A percentile compares a stretch with the other conserved stretches of the same genome.
Conservation (phyloP, 1,284 basidiomycete genomes). For the Leccinum pallidistipes region DNA sequence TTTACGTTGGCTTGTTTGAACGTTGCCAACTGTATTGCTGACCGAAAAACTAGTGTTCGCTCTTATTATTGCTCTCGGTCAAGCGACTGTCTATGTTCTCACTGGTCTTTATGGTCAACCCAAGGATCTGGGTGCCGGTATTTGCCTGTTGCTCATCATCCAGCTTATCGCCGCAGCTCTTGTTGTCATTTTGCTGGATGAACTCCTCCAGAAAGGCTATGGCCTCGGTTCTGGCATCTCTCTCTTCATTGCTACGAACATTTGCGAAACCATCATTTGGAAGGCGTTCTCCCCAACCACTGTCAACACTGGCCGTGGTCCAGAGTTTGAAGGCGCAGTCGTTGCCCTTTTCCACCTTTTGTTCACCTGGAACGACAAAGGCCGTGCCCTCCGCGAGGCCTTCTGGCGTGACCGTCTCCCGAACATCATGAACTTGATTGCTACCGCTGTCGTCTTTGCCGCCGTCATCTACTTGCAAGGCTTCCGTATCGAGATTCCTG, state of each 20-base stretch:
- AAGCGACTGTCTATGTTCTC: constrained; percentile 96
- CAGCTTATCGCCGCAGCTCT: constrained; percentile 93
- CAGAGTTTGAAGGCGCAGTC: constrained; percentile 97
- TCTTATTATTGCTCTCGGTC: constrained; percentile 93
- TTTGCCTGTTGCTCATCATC: constrained; percentile 93
- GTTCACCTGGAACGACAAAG: constrained; percentile 99
- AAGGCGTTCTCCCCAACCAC: constrained; percentile 99
- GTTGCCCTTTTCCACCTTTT: constrained; percentile 97
- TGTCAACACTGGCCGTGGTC: constrained; percentile 96
- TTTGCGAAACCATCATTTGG: constrained; percentile 99
- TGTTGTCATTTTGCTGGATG: constrained; percentile 97
- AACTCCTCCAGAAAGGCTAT: constrained; percentile 98
- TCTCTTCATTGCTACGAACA: constrained; percentile 99
- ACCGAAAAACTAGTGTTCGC: constrained; percentile 75
- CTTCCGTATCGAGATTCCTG: constrained; percentile 98
- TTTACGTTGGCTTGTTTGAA: neutral
- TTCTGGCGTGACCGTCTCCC: constrained; percentile 98
- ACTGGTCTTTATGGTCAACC: constrained; percentile 97
- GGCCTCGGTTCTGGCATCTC: constrained; percentile 98
- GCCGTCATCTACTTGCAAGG: constrained; percentile 98
- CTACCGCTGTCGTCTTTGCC: constrained; percentile 90
- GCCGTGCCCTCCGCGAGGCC: constrained; percentile 94
- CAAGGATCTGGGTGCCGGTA: constrained; percentile 91
- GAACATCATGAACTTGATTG: constrained; percentile 97
- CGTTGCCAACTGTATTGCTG: neutral